Conservation (phyloP, 768 basidiomycete species). For the Paxillus involutus region DNA sequence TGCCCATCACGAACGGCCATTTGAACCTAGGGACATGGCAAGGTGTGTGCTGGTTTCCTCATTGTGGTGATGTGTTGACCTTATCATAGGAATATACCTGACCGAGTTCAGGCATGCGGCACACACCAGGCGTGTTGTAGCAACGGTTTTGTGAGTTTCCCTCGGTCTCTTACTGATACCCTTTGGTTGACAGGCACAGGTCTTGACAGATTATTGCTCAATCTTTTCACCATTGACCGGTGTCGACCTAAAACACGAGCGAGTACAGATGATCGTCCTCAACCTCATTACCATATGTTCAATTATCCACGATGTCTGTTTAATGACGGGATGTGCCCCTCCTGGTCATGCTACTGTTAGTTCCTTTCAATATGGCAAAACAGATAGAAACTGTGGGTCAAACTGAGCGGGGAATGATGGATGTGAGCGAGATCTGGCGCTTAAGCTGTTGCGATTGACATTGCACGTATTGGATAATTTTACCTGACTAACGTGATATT, state of each 20-base stretch:
- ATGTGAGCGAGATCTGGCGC: not conserved
- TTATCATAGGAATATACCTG: conserved; percentile 69
- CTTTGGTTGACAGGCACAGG: conserved; percentile 9
- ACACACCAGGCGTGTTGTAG: conserved; percentile 71
- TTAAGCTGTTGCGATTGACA: not conserved
- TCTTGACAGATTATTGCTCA: not conserved
- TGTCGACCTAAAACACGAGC: not conserved
- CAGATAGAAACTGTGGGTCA: too few species aligned
- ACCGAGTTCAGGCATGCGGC: conserved; percentile 76
- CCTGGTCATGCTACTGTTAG: too few species aligned
- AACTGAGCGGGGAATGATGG: too few species aligned
- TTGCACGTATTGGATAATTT: too few species aligned
- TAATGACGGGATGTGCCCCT: too few species aligned
- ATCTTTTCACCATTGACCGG: not conserved
- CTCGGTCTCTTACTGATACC: not conserved
- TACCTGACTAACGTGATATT: too few species aligned
- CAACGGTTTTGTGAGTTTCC: conserved; percentile 71
- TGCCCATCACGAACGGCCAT: conserved; percentile 79
- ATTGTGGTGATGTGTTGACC: conserved; percentile 1
- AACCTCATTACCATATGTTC: too few species aligned
- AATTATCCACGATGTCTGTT: too few species aligned
- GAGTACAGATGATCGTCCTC: too few species aligned
- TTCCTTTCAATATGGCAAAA: too few species aligned
- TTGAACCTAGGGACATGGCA: conserved; percentile 93
- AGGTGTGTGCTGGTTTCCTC: conserved; percentile 44